Base-by-base conservation (phyloP, 192 early-diverging fungal genomes). In the Spizellomyces punctatus region DNA sequence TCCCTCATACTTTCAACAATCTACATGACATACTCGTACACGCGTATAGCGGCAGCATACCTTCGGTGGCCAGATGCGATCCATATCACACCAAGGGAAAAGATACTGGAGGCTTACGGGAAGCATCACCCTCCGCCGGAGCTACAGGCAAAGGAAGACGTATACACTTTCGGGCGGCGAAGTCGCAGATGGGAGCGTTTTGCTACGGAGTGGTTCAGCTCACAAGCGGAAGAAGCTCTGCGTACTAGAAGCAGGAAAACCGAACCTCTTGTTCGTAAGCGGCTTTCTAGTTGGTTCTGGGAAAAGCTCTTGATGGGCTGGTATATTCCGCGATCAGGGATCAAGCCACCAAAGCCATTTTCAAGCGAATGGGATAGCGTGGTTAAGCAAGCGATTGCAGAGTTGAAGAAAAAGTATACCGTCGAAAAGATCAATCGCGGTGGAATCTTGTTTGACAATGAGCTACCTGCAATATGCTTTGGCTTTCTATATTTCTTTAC, bases 401-500 rank as follows among this genome's bases (percentile, higher is more conserved):
- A 83, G 52, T 46, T 82, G 19, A 78, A 81, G 54, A 79, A 75
- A 21, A 82, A 82, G 60, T 82, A 78, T 54, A 64, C 85, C 17
- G 70, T 78, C 21, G 81, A 82, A 66, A 82, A 82, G 48, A 42
- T 82, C 36, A 82, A 82, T 74, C 81, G 81, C 17, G 81, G 81
- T 16, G 81, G 76, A 55, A 73, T 82, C 46, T 55, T 82, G 8
- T 82, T 79, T 59, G 58, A 71, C 7, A 69, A 81, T 46, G 80
- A 82, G 69, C 46, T 65, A 22, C 72, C 80, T 12, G 80, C 80
- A 55, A 83, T 82, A 47, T 43, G 22, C 19, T 82, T 79, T 49
- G 80, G 80, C 19, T 72, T 82, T 5, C 54, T 82, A 27, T 82
- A 82, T 60, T 82, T 82, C 66, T 41, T 82, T 46, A 58, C 82